These are phyloP conservation scores for Coelastrella sp. DNA, from an alignment of 139 green algal species.

Conservation along the genomic window DNA sequence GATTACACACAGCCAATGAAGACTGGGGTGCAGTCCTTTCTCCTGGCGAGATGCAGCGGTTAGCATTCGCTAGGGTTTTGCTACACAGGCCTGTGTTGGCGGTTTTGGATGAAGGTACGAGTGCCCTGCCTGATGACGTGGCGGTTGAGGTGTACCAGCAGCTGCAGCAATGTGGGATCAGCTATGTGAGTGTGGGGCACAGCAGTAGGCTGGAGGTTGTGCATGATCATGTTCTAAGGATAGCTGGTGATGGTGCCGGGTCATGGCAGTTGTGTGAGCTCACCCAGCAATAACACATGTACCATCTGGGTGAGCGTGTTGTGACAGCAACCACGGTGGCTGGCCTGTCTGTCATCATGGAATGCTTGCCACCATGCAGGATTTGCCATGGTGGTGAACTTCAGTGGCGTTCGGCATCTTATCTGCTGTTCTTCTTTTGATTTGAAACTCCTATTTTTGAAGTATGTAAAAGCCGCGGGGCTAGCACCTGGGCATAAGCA, in stretches of 20 bases:
- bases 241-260: slow-evolving; percentile 41
- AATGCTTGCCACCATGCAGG: too few species aligned
- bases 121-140: slow-evolving; percentile 48
- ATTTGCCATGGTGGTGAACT: too few species aligned
- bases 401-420: too few species aligned
- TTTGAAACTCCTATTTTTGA: too few species aligned
- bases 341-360: too few species aligned
- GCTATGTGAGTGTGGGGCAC: slow-evolving; percentile 54
- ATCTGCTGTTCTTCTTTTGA: too few species aligned
- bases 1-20: neutral
- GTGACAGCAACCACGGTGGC: too few species aligned
- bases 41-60: slow-evolving; percentile 74
- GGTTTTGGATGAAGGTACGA: slow-evolving; percentile 70
- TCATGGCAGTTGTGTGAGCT: neutral
- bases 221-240: slow-evolving; percentile 24
- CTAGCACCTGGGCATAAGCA: too few species aligned
- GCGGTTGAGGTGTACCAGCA: slow-evolving; percentile 51
- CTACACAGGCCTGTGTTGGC: slow-evolving; percentile 57
- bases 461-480: too few species aligned
- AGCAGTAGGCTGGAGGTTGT: neutral
- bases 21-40: slow-evolving; percentile 63
- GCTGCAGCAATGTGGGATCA: slow-evolving; percentile 51
- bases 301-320: too few species aligned
- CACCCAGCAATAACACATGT: neutral
- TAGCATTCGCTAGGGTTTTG: slow-evolving; percentile 70